Evolutionary conservation across 257 asterid genomes (phyloP), one percentile per base, ranked within the genome.

Genomic region (Ballota nigra): DNA sequence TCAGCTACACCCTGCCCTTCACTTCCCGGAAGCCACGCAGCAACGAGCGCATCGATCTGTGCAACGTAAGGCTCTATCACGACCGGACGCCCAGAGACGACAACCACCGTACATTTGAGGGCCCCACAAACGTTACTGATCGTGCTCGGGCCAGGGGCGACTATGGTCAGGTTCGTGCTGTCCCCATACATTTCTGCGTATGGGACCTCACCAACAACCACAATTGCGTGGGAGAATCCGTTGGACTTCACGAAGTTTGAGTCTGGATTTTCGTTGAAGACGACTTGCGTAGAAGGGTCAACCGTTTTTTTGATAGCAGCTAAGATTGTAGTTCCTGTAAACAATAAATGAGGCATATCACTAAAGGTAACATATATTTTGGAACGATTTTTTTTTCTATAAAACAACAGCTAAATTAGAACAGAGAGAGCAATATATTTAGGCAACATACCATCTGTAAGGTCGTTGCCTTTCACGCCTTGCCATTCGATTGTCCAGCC

Each of bases 401-500:
- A 8, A 40, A 40, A 43, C 18, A 18, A 3, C 16, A 45, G 8
- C 4, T 15, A 13, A 13, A 6, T 45, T 6, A 2, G 53, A 45
- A 45, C 52, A 0, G 4, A n/a, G n/a, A n/a, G n/a, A n/a, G n/a
- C n/a, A 15, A 8, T 19, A 6, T 8, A n/a, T 31, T 9, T 6
- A 10, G 10, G 4, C 51, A 41, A 79, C 81, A 2, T 92, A 89
- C 98, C 97, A 1, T 55, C 63, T 53, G 89, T 90, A 57, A 80
- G 80, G 63, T 90, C 91, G 57, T 92, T 92, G 82, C 96, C 92
- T 9, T 20, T 59, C 55, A 81, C 79, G 3, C 98, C 98, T 36
- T 88, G 98, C 98, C 98, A 92, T 34, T 84, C 81, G 0, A 90
- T 84, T n/a, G 98, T 90, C 98, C 97, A 92, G 6, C 97, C 98